A percentile compares a stretch with the other conserved stretches of the same genome.
These are phyloP conservation scores for Xylaria telfairii DNA, from an alignment of 495 filamentous ascomycete species.

Conservation along the genomic window DNA sequence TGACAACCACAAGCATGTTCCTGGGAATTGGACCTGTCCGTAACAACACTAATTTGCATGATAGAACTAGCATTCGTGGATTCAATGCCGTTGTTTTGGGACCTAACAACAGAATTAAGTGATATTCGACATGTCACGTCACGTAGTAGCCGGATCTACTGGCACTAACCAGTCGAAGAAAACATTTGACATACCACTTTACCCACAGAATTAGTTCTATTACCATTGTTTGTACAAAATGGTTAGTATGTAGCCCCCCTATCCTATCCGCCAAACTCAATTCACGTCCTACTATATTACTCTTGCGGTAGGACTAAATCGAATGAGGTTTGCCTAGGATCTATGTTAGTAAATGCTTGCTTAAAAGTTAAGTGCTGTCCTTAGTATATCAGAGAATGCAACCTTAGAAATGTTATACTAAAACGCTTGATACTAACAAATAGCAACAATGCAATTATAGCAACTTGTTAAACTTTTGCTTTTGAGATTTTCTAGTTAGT, in stretches of 20 bases:
- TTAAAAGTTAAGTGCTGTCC: not conserved
- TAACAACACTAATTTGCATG: slow-evolving; percentile 17
- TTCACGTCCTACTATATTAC: not conserved
- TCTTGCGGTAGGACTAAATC: slow-evolving; percentile 3
- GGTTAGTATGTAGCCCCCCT: not conserved
- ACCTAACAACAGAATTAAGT: not conserved
- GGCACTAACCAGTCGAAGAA: not conserved
- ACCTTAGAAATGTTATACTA: not conserved
- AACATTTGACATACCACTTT: not conserved
- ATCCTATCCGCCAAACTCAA: not conserved
- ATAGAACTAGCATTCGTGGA: not conserved
- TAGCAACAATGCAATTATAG: too few relatives aligned
- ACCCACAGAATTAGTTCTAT: not conserved
- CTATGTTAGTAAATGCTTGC: not conserved
- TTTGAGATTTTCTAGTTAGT: too few relatives aligned
- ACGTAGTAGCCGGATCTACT: not conserved
- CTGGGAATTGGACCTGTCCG: not conserved
- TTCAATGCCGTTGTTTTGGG: not conserved
- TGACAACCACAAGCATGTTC: slow-evolving; percentile 7
- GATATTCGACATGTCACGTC: not conserved
- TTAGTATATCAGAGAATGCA: not conserved
- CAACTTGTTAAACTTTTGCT: too few relatives aligned
- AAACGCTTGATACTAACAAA: not conserved
- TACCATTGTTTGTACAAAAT: slow-evolving; percentile 10
- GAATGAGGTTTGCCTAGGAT: not conserved